Evolutionary conservation across 208 protist genomes (phyloP).

Genomic region (Crithidia expoeki): DNA sequence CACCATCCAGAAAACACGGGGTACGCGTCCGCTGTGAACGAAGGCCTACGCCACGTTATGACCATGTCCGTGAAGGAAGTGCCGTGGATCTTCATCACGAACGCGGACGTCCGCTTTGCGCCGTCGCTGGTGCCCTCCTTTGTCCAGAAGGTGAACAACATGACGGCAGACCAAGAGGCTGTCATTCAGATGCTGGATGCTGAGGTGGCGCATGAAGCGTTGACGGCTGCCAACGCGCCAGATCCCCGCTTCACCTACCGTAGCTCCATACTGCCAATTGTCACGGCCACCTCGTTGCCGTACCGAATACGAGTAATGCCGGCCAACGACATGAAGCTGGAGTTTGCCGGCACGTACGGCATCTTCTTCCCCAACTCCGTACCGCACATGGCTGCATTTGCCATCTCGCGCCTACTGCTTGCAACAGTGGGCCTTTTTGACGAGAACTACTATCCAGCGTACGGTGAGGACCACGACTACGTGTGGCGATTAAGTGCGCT

Average conservation of each 20-base stretch:
- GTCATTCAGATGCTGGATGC: not conserved
- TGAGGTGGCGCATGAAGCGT: slow-evolving; percentile 29
- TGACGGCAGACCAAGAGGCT: slow-evolving; percentile 13
- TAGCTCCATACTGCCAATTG: slow-evolving; percentile 8
- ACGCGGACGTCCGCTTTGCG: slow-evolving; percentile 44
- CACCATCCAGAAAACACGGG: slow-evolving; percentile 37
- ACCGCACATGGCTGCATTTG: slow-evolving; percentile 37
- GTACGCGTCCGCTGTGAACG: slow-evolving; percentile 39
- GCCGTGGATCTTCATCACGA: slow-evolving; percentile 46
- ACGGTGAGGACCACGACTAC: slow-evolving; percentile 61
- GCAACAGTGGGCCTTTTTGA: slow-evolving; percentile 54
- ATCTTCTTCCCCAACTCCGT: slow-evolving; percentile 34
- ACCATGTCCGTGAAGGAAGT: slow-evolving; percentile 26
- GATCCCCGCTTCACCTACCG: slow-evolving; percentile 21
- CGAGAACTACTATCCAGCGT: slow-evolving; percentile 64
- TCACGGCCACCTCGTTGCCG: slow-evolving; percentile 45
- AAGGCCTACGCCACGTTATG: slow-evolving; percentile 34
- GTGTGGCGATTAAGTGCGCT: slow-evolving; percentile 27
- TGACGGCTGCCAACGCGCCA: not conserved
- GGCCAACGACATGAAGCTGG: slow-evolving; percentile 8
- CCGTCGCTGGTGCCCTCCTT: slow-evolving; percentile 18
- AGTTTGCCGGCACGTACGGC: slow-evolving; percentile 26
- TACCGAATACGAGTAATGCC: slow-evolving; percentile 45
- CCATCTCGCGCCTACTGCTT: slow-evolving; percentile 44
- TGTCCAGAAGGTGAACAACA: slow-evolving; percentile 3